These are phyloP conservation scores for Ophiostoma tasmaniense DNA, from an alignment of 2,329 filamentous ascomycete genomes.

Conservation along the genomic window DNA sequence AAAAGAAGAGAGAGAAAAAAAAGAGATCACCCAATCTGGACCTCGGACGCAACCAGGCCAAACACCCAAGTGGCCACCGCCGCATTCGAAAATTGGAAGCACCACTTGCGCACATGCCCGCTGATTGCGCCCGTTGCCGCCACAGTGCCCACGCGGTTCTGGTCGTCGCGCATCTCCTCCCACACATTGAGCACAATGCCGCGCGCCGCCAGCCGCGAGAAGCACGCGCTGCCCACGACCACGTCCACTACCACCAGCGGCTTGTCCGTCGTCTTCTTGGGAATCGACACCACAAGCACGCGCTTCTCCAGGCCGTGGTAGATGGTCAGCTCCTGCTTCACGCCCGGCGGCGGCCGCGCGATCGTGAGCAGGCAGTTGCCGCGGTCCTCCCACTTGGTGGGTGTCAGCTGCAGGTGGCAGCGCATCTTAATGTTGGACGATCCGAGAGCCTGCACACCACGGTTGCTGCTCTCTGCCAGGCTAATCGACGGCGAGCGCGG, in stretches of 20 bases:
- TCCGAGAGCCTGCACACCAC: constrained; percentile 49
- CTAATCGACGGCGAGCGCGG: constrained; percentile 52
- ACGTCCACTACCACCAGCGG: constrained; percentile 68
- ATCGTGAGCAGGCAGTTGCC: constrained; percentile 79
- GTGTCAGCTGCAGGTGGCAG: constrained; percentile 68
- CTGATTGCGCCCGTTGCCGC: constrained; percentile 43
- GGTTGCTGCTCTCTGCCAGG: constrained; percentile 40
- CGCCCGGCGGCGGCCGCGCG: constrained; percentile 59
- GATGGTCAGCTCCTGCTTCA: constrained; percentile 49
- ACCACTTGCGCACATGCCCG: constrained; percentile 54
- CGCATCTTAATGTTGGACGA: constrained; percentile 78
- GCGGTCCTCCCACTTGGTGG: constrained; percentile 83
- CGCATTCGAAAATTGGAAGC: constrained; percentile 49
- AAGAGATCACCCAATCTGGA: constrained; percentile 22
- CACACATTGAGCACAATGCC: constrained; percentile 86
- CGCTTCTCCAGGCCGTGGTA: constrained; percentile 71
- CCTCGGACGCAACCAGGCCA: constrained; percentile 49
- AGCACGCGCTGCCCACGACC: constrained; percentile 74
- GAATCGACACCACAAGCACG: constrained; percentile 67
- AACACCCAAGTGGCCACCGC: constrained; percentile 49
- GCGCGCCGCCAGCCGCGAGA: constrained; percentile 72
- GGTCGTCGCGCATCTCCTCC: constrained; percentile 62
- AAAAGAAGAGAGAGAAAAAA: not conserved
- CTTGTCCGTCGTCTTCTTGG: constrained; percentile 47
- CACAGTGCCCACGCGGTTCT: constrained; percentile 45